Evolutionary conservation across 73 alveolate genomes (phyloP).

Genomic region (Tetrahymena elliotti): DNA sequence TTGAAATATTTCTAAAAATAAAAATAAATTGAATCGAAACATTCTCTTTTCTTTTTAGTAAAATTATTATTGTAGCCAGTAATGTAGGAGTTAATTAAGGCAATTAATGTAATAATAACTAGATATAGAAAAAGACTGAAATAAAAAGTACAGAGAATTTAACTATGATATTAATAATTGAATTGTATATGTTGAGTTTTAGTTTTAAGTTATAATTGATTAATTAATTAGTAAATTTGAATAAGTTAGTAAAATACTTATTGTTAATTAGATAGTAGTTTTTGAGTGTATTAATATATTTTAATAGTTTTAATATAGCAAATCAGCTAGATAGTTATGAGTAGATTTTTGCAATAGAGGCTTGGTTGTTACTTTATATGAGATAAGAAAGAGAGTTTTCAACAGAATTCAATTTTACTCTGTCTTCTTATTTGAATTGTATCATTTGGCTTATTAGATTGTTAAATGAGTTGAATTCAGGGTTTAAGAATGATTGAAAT

Average conservation of each 20-base stretch:
- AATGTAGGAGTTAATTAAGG: too few species aligned
- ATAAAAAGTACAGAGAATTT: background rate
- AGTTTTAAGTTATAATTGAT: background rate
- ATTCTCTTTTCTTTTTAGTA: too few species aligned
- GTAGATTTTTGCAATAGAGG: background rate
- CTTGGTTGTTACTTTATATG: background rate
- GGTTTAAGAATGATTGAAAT: background rate
- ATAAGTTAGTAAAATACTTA: too few species aligned
- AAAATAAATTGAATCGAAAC: too few species aligned
- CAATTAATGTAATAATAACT: too few species aligned
- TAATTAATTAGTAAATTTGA: background rate
- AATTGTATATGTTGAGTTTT: too few species aligned
- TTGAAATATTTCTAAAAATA: too few species aligned
- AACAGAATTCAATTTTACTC: background rate
- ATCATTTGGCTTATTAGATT: background rate
- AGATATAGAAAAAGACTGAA: background rate
- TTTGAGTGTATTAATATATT: background rate
- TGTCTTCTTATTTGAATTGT: background rate
- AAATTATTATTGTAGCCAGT: too few species aligned
- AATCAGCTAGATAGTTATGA: background rate
- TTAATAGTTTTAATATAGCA: too few species aligned
- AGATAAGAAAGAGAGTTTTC: background rate
- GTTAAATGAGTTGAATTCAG: background rate
- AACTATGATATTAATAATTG: background rate
- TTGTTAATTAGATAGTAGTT: background rate